Percentiles rank a stretch among this genome's conserved stretches.
phyloP scores from a whole-genome alignment of 257 asterid species.

The Cynanchum wilfordii region DNA sequence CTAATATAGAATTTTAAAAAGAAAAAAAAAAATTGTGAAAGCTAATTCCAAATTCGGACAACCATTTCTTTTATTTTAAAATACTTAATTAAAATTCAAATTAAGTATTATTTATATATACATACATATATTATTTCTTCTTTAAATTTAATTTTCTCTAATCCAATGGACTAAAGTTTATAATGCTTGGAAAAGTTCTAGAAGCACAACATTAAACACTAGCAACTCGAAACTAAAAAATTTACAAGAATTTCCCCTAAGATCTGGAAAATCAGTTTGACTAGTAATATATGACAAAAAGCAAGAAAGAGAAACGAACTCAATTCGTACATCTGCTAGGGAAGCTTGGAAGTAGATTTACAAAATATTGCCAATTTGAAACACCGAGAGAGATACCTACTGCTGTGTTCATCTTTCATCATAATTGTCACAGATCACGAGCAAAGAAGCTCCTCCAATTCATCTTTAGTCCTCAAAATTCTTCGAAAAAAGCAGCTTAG shows the following conservation, averaged over 20 bases:
- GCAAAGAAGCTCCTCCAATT: neutral
- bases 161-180: no score
- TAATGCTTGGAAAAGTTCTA: neutral
- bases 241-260: neutral
- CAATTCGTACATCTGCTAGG: neutral
- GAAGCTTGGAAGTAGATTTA: neutral
- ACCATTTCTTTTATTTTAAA: no score
- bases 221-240: neutral
- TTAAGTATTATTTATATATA: no score
- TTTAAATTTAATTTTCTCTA: no score
- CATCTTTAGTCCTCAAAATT: neutral
- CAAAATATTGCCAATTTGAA: neutral
- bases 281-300: neutral
- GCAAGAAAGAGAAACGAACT: neutral
- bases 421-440: neutral
- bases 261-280: neutral
- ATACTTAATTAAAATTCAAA: no score
- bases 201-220: neutral
- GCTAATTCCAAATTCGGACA: neutral
- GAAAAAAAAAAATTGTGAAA: neutral
- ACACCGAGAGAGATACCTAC: neutral
- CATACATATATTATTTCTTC: no score
- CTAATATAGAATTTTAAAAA: no score
- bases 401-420: neutral
- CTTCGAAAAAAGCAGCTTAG: constrained; percentile 9